phyloP scores from a whole-genome alignment of 2,329 filamentous ascomycete genomes.

The Hymenoscyphus scutula region DNA sequence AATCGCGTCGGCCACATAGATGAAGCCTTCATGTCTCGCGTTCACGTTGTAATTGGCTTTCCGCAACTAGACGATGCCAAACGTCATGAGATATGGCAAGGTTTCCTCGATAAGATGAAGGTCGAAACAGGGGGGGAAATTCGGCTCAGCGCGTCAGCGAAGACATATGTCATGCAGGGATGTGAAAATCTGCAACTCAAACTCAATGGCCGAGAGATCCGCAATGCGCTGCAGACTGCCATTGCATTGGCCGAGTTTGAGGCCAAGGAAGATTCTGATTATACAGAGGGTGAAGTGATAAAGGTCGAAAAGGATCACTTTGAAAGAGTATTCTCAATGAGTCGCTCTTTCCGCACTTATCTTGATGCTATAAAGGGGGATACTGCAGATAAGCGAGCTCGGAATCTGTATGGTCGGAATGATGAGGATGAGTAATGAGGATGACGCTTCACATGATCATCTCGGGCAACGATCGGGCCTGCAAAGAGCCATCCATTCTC shows the following conservation, averaged over 20 bases:
- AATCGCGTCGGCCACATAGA: slow-evolving; percentile 41
- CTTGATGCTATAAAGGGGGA: slow-evolving; percentile 1
- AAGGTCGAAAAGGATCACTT: slow-evolving; percentile 6
- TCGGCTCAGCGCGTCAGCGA: background rate
- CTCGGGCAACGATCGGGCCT: background rate
- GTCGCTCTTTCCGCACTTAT: background rate
- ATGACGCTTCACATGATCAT: background rate
- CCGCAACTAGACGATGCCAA: slow-evolving; percentile 24
- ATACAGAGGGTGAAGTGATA: background rate
- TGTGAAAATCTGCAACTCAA: slow-evolving; percentile 9
- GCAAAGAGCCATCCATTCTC: background rate
- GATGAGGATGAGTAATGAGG: background rate
- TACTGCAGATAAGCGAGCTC: background rate
- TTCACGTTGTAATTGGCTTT: slow-evolving; percentile 37
- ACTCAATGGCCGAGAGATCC: slow-evolving; percentile 36
- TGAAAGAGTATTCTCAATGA: slow-evolving; percentile 4
- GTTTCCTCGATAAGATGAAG: slow-evolving; percentile 17
- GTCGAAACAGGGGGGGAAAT: slow-evolving; percentile 1
- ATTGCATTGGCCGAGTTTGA: slow-evolving; percentile 6
- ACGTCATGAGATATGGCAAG: slow-evolving; percentile 31
- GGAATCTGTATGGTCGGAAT: background rate
- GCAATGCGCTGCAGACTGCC: slow-evolving; percentile 24
- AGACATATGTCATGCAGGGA: slow-evolving; percentile 9
- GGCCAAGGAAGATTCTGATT: background rate
- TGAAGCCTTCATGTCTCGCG: slow-evolving; percentile 38